Conservation (phyloP, 2,329 filamentous ascomycete genomes). For the Aspergillus aculeatinus region DNA sequence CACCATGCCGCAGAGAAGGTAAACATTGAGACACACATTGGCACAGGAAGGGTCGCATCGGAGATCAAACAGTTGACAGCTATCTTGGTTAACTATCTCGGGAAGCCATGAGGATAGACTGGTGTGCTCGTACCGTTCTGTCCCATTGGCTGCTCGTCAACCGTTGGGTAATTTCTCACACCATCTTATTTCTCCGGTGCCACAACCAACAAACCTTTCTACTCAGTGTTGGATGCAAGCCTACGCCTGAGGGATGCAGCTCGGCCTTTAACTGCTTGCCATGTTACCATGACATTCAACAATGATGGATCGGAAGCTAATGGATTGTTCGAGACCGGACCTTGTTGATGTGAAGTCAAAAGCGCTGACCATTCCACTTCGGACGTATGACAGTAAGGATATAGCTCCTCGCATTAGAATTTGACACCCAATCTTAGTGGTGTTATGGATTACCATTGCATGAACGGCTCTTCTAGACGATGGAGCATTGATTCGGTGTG, state of each 20-base stretch:
- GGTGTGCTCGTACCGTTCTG: neutral
- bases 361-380: neutral
- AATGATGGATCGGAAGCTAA: neutral
- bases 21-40: neutral
- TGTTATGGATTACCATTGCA: neutral
- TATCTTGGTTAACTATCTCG: neutral
- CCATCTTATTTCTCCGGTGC: neutral
- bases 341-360: neutral
- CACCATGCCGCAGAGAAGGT: neutral
- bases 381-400: neutral
- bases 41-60: neutral
- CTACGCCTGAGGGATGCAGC: too few relatives aligned
- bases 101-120: neutral
- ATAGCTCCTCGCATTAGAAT: neutral
- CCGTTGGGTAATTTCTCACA: neutral
- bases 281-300: neutral
- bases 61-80: neutral
- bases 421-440: neutral
- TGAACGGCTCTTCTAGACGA: neutral
- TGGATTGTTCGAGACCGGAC: neutral
- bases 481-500: neutral
- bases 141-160: neutral
- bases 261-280: neutral
- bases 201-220: neutral
- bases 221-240: neutral